Conservation (phyloP, 495 filamentous ascomycete species). For the Lasiosphaeria ovina region DNA sequence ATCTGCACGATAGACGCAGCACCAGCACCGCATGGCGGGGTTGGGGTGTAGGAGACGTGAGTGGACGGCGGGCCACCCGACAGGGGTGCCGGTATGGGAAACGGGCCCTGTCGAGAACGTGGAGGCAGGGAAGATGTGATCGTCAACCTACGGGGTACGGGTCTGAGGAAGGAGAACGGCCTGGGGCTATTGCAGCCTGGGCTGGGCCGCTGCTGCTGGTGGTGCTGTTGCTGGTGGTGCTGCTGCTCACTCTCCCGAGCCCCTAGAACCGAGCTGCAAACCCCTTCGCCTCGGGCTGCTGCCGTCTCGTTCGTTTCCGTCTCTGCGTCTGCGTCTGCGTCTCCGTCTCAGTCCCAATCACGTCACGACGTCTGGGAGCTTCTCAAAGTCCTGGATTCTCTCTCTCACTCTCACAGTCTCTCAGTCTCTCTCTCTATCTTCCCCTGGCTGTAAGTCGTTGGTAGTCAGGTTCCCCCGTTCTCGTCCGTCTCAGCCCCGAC, state of each 20-base stretch:
- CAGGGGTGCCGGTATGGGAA: constrained; percentile 31
- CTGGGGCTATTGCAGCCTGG: constrained; percentile 4
- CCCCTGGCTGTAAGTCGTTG: too few relatives aligned
- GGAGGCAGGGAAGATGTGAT: constrained; percentile 33
- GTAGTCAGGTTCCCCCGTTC: constrained; percentile 2
- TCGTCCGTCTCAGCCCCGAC: constrained; percentile 21
- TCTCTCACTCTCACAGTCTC: too few relatives aligned
- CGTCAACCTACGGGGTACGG: constrained; percentile 30
- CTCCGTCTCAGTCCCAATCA: background rate
- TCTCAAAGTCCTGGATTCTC: too few relatives aligned
- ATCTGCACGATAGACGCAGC: constrained; percentile 37
- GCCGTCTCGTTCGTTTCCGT: background rate
- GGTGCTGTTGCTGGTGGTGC: background rate
- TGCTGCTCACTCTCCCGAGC: constrained; percentile 19
- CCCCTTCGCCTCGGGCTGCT: background rate
- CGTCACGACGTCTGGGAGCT: background rate
- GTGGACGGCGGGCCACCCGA: constrained; percentile 25
- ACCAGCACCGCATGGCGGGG: constrained; percentile 40
- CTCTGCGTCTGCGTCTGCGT: background rate
- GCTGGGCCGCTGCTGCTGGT: constrained; percentile 2
- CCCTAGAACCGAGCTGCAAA: constrained; percentile 11
- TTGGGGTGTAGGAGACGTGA: constrained; percentile 31
- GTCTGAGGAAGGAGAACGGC: constrained; percentile 15
- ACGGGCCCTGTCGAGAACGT: constrained; percentile 33
- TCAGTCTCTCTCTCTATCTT: too few relatives aligned